phyloP scores from a whole-genome alignment of 1,139 yeast species.

The Martiniozyma asiatica region DNA sequence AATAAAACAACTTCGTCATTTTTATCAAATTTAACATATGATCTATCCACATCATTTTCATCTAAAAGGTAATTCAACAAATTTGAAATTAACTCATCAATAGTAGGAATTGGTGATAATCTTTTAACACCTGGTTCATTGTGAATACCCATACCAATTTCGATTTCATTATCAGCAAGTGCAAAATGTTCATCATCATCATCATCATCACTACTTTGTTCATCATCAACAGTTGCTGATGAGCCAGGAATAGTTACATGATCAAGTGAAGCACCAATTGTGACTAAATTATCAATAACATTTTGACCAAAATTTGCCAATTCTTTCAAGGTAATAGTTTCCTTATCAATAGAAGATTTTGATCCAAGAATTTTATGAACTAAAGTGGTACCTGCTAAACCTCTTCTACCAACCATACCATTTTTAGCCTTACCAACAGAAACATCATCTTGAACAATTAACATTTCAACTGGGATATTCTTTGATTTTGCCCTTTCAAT shows the following conservation, averaged over 20 bases:
- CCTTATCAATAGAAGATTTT: conserved; percentile 40
- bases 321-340: conserved; percentile 32
- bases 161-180: conserved; percentile 48
- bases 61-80: conserved; percentile 43
- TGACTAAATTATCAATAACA: conserved; percentile 56
- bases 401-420: conserved; percentile 87
- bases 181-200: conserved; percentile 31
- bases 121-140: conserved; percentile 81
- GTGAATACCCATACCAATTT: conserved; percentile 92
- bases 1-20: conserved; percentile 58
- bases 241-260: conserved; percentile 71
- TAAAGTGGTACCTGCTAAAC: conserved; percentile 79
- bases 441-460: conserved; percentile 81
- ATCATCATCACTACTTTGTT: conserved; percentile 14
- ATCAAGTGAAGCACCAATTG: conserved; percentile 83
- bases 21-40: conserved; percentile 51
- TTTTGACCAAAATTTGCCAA: conserved; percentile 49
- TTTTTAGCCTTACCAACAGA: conserved; percentile 84
- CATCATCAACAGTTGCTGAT: conserved; percentile 30
- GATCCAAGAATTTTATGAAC: conserved; percentile 84
- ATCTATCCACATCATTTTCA: conserved; percentile 51
- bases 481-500: conserved; percentile 76
- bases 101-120: conserved; percentile 58
- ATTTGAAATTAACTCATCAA: conserved; percentile 42
- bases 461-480: conserved; percentile 60